Evolutionary conservation across 352 stramenopile genomes (phyloP), one percentile per base, ranked within the genome.

Genomic region (Pythium phragmiticola): DNA sequence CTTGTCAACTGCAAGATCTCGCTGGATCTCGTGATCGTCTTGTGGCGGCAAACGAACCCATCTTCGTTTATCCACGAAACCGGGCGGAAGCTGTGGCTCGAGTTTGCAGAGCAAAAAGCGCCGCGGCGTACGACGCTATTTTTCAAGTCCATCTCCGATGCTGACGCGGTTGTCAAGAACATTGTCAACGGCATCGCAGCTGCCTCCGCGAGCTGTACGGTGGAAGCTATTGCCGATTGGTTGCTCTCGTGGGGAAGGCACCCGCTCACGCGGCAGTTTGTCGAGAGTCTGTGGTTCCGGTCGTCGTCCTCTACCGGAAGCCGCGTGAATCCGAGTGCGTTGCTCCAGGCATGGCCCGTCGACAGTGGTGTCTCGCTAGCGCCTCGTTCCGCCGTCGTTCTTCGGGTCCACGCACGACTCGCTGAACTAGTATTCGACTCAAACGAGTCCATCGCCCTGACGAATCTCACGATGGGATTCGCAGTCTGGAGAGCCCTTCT

Each of bases 231-330:
- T 7, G 68, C 63, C 0, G 73, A 88, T 50, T 90, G 81, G 81
- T 13, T 90, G 4, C 36, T 68, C 13, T 88, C 81, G 7, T 88
- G 78, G 74, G 66, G 76, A 11, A 73, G 66, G 17, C 78, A 88
- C 21, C 81, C 81, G 7, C 66, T 54, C 28, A 69, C 80, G 55
- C 63, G 65, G 11, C 65, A 79, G 53, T 80, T 87, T 45, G 68
- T 87, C 8, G 79, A 90, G 57, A 68, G 74, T 30, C 63, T 84
- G 21, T 90, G 79, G 81, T 72, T 57, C 33, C 72, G 73, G 30
- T 13, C 54, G 2, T 26, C 63, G 0, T 46, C 63, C 1, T 45
- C 57, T 3, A 43, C 66, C n/a, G 14, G 4, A 14, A 42, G 46
- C 11, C 52, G 63, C 17, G 4, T 16, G 3, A 33, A 33, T 5